Percentiles rank a stretch among this genome's conserved stretches.
These are phyloP conservation scores for Aspergillus aculeatinus DNA, from an alignment of 2,329 filamentous ascomycete species.

Conservation along the genomic window DNA sequence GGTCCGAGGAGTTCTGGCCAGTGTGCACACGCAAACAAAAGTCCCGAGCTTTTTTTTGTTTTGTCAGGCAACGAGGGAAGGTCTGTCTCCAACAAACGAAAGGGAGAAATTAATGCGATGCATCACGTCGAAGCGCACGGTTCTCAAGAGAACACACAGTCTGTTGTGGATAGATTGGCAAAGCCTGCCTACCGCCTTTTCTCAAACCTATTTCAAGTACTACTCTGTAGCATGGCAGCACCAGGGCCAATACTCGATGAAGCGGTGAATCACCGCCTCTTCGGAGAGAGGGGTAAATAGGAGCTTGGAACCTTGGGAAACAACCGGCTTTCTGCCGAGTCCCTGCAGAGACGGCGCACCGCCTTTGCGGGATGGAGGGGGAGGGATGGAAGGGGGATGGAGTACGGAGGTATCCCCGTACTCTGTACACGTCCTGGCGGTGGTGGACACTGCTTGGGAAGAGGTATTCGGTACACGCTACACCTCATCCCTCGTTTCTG, in stretches of 20 bases:
- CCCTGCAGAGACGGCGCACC: constrained; percentile 3
- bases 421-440: not conserved
- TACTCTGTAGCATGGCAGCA: constrained; percentile 13
- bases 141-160: too few species aligned
- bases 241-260: constrained; percentile 15
- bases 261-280: constrained; percentile 25
- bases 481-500: not conserved
- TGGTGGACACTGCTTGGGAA: not conserved
- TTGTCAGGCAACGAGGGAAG: too few species aligned
- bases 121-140: too few species aligned
- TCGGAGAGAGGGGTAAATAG: not conserved
- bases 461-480: not conserved
- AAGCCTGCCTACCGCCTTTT: too few species aligned
- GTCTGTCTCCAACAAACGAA: too few species aligned
- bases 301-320: not conserved
- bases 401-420: not conserved
- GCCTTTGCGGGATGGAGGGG: not conserved
- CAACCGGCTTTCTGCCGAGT: not conserved
- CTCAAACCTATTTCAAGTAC: not conserved
- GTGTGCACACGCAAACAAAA: too few species aligned
- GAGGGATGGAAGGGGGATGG: not conserved
- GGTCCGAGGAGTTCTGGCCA: too few species aligned
- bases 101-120: too few species aligned
- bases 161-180: too few species aligned
- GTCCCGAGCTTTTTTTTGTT: too few species aligned